phyloP scores from a whole-genome alignment of 306 rosid species.

The Dicorynia guianensis region DNA sequence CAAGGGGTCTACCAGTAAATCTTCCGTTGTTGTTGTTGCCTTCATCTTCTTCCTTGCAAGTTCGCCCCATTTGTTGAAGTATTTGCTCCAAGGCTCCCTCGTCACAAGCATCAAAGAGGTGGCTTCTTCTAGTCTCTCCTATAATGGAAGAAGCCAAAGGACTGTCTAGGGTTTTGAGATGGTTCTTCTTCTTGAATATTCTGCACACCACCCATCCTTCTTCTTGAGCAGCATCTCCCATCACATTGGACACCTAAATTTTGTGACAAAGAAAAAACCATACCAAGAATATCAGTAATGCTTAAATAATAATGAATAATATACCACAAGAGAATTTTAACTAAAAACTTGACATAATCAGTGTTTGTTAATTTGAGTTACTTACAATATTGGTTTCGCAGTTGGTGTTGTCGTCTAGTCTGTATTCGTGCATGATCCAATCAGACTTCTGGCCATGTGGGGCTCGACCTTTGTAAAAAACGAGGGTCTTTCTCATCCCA shows the following conservation, averaged over 20 bases:
- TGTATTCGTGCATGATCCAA: constrained; percentile 98
- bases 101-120: constrained; percentile 57
- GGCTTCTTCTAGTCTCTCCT: constrained; percentile 52
- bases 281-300: background rate
- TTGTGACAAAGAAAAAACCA: background rate
- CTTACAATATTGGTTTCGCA: constrained; percentile 57
- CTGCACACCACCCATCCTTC: constrained; percentile 99
- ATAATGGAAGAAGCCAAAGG: constrained; percentile 51
- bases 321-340: too few species aligned
- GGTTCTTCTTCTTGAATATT: constrained; percentile 91
- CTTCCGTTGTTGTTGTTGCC: constrained; percentile 39
- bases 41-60: constrained; percentile 70
- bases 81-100: constrained; percentile 82
- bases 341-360: background rate
- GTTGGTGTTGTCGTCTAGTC: constrained; percentile 78
- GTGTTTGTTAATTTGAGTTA: background rate
- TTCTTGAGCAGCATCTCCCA: constrained; percentile 73
- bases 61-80: constrained; percentile 65
- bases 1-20: constrained; percentile 35
- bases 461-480: constrained; percentile 93
- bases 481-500: constrained; percentile 96
- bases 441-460: constrained; percentile 94
- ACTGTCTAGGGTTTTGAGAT: constrained; percentile 73
- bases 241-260: constrained; percentile 54
- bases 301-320: too few species aligned